Evolutionary conservation across 805 yeast genomes (phyloP).

Genomic region (Starmerella khaoyaiensis): DNA sequence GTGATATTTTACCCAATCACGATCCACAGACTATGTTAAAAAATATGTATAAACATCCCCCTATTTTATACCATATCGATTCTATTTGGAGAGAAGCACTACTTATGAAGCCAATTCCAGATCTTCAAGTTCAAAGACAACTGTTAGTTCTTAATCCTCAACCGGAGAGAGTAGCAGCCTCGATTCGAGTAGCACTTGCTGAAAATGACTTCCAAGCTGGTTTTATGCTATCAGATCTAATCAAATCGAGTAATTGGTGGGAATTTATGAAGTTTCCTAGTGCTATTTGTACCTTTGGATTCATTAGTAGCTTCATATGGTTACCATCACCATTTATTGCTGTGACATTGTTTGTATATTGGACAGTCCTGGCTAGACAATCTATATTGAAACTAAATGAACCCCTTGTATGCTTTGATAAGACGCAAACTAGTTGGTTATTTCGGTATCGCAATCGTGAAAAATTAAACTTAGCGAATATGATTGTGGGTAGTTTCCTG

Average conservation of each 20-base stretch:
- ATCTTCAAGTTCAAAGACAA: too few species aligned
- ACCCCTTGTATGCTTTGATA: not conserved
- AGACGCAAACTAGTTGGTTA: not conserved
- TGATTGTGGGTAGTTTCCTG: not conserved
- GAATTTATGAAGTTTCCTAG: not conserved
- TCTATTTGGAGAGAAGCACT: slow-evolving; percentile 7
- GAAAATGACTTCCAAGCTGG: not conserved
- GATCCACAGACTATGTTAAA: not conserved
- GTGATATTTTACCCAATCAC: not conserved
- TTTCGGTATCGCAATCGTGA: not conserved
- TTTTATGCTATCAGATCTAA: not conserved
- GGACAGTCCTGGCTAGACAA: slow-evolving; percentile 10
- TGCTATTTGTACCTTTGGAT: too few species aligned
- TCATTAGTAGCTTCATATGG: slow-evolving; percentile 5
- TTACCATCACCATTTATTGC: slow-evolving; percentile 5
- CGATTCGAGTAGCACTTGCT: slow-evolving; percentile 1
- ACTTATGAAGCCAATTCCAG: slow-evolving; percentile 4
- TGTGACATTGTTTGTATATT: slow-evolving; percentile 4
- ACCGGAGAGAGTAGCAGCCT: too few species aligned
- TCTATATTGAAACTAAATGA: not conserved
- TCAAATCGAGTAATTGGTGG: not conserved
- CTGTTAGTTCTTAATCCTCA: too few species aligned
- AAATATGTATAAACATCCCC: slow-evolving; percentile 1
- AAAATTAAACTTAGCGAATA: not conserved
- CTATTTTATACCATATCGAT: slow-evolving; percentile 1